Evolutionary conservation across 2,329 filamentous ascomycete genomes (phyloP).

Genomic region (Conoideocrella luteorostrata): DNA sequence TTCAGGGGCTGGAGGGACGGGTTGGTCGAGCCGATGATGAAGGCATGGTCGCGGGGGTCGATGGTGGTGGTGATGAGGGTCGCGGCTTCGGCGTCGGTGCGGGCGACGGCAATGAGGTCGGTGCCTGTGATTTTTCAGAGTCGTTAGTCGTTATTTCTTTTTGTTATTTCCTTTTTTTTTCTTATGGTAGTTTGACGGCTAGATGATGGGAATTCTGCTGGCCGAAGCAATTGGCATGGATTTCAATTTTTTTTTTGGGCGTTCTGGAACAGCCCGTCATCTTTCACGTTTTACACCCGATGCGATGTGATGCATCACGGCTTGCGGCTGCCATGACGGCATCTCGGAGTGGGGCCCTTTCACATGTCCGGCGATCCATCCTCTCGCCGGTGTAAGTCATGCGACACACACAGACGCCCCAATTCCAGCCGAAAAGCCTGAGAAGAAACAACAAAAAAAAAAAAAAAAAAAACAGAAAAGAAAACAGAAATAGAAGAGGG

Average conservation of each 20-base stretch:
- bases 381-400: too few relatives aligned
- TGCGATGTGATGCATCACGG: too few relatives aligned
- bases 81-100: conserved; percentile 95
- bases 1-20: conserved; percentile 74
- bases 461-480: background rate
- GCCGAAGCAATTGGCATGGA: too few relatives aligned
- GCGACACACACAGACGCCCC: too few relatives aligned
- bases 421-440: background rate
- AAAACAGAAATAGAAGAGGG: conserved; percentile 1
- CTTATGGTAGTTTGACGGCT: too few relatives aligned
- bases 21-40: conserved; percentile 88
- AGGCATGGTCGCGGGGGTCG: conserved; percentile 88
- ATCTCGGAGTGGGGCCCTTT: background rate
- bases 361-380: too few relatives aligned
- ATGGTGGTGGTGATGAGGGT: conserved; percentile 96
- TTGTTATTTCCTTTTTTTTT: background rate
- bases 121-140: conserved; percentile 55
- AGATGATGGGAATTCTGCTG: too few relatives aligned
- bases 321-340: too few relatives aligned
- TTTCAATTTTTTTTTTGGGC: background rate
- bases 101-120: conserved; percentile 84
- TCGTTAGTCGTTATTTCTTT: too few relatives aligned
- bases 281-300: too few relatives aligned
- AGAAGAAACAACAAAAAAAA: background rate
- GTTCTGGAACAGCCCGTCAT: too few relatives aligned